Evolutionary conservation across 2,329 filamentous ascomycete species (phyloP).

Genomic region (Neofusicoccum laricinum): DNA sequence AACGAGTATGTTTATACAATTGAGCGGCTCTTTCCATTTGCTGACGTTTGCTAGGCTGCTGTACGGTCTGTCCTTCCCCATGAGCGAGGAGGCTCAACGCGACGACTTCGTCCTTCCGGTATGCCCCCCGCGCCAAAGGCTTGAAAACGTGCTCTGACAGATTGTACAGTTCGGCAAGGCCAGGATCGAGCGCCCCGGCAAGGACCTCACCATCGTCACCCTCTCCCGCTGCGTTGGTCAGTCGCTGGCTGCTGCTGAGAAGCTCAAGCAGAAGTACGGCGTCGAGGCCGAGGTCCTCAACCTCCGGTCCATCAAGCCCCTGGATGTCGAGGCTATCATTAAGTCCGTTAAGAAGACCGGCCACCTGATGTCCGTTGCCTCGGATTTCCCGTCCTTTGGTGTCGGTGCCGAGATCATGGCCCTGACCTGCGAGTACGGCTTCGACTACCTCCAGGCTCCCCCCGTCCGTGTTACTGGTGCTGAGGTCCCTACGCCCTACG

Average conservation of each 20-base stretch:
- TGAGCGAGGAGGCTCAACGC: conserved; percentile 95
- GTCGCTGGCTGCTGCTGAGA: conserved; percentile 81
- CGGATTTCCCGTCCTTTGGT: conserved; percentile 93
- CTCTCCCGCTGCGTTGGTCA: conserved; percentile 95
- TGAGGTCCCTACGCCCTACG: conserved; percentile 96
- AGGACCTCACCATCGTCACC: conserved; percentile 92
- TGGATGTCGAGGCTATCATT: conserved; percentile 92
- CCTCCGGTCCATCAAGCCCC: conserved; percentile 93
- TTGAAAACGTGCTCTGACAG: not conserved
- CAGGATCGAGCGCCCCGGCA: conserved; percentile 95
- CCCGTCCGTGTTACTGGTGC: conserved; percentile 93
- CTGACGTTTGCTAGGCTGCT: conserved; percentile 53
- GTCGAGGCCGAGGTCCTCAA: conserved; percentile 97
- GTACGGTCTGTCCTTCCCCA: conserved; percentile 92
- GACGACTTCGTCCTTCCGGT: conserved; percentile 91
- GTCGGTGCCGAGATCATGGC: conserved; percentile 91
- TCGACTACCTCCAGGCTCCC: conserved; percentile 94
- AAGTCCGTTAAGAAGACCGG: conserved; percentile 99
- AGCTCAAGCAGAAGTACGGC: conserved; percentile 93
- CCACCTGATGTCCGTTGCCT: conserved; percentile 87
- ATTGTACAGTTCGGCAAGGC: conserved; percentile 77
- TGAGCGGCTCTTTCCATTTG: not conserved
- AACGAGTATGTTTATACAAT: conserved; percentile 43
- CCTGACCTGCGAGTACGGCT: conserved; percentile 93
- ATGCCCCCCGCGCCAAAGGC: conserved; percentile 22